These are phyloP conservation scores for Apophysomyces elegans DNA, from an alignment of 371 early-diverging fungal species.

Conservation along the genomic window DNA sequence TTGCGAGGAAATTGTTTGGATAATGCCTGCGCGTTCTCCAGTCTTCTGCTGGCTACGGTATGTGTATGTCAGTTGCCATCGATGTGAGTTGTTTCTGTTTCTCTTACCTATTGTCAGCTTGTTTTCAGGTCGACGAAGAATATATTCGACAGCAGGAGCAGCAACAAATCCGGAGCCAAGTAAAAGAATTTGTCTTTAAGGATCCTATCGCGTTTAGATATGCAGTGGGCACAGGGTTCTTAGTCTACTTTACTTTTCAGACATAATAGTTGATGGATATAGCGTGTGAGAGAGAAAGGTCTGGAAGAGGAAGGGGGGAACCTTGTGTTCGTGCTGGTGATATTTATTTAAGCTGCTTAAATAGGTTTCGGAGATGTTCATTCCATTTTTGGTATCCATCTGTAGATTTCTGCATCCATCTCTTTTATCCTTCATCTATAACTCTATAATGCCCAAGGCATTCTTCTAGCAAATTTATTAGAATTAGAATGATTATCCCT, in stretches of 20 bases:
- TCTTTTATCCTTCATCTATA: background rate
- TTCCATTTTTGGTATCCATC: slow-evolving; percentile 19
- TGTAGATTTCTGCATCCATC: background rate
- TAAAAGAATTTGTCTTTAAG: slow-evolving; percentile 80
- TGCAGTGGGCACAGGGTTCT: background rate
- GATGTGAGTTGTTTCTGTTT: slow-evolving; percentile 23
- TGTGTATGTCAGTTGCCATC: background rate
- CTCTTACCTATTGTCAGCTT: slow-evolving; percentile 75
- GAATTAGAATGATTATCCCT: too few species aligned
- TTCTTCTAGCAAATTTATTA: too few species aligned
- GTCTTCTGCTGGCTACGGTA: slow-evolving; percentile 76
- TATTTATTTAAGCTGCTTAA: background rate
- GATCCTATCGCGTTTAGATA: background rate
- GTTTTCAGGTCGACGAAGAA: slow-evolving; percentile 83
- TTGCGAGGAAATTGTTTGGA: slow-evolving; percentile 53
- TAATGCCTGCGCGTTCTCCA: slow-evolving; percentile 79
- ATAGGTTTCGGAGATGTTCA: slow-evolving; percentile 19
- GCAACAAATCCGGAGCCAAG: slow-evolving; percentile 98
- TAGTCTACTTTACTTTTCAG: slow-evolving; percentile 6
- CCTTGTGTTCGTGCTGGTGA: background rate
- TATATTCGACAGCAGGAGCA: slow-evolving; percentile 94
- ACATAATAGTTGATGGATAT: background rate
- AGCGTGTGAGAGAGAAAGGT: background rate
- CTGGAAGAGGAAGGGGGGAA: background rate
- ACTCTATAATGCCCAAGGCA: too few species aligned